Base-by-base conservation (phyloP, 164 flowering plant genomes). In the Umbilicus rupestris region DNA sequence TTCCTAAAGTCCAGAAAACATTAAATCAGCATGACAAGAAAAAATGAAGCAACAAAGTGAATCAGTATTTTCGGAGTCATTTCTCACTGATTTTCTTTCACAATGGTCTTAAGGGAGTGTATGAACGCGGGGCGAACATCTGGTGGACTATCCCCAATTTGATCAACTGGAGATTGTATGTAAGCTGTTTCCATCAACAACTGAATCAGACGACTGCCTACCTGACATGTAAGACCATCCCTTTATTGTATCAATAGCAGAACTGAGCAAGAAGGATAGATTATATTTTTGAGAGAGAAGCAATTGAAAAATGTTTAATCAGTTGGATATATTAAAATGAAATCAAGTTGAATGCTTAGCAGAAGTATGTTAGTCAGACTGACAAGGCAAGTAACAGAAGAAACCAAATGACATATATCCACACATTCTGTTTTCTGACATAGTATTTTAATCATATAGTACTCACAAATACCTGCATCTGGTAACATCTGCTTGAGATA, bases 61-160 rank as follows among this genome's bases (percentile, higher is more conserved):
- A 33, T 31, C 44, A n/a, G 39, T 39, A 26, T 68, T 68, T 64
- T 14, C 80, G 75, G 70, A 87, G 39, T 47, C 31, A 44, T 63
- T 57, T 14, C 82, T 78, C 72, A 90, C 97, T 71, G 71, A 50
- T 63, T 45, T 33, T 79, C 89, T 65, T 66, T 82, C 55, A 52
- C 39, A 60, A 79, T 75, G 66, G 77, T 82, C 75, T 67, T 87
- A 22, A 78, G 72, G 29, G 83, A 70, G 76, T 91, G 98, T 39
- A 72, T 63, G 79, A 94, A 94, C 68, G 98, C 98, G 74, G 98
- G 98, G 6, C 88, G 88, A 72, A 91, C 73, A 73, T 91, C 96
- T 71, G 92, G 97, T 63, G 94, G 84, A 65, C 73, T 72, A 70
- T 86, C 91, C 37, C 77, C 84, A 12, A 66, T 60, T 73, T 84